Percentiles rank a stretch among this genome's conserved stretches.
Conservation (phyloP, 345 rosid species). For the Eucalyptus guilfoylei region DNA sequence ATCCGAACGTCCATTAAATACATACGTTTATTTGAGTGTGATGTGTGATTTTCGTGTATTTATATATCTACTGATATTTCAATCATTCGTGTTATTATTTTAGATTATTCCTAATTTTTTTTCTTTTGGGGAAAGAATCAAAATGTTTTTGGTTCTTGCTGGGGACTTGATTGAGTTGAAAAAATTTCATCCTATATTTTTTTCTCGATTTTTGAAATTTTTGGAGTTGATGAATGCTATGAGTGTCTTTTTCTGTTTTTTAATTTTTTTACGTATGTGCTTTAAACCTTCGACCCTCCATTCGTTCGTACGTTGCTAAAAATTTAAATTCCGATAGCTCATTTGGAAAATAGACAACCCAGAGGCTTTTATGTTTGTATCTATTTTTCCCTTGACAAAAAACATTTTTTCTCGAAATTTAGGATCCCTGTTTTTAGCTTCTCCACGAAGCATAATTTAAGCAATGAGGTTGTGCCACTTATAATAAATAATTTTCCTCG, state of each 20-base stretch:
- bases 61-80: fast-evolving
- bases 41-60: fast-evolving
- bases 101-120: too few species aligned
- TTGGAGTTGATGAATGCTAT: too few species aligned
- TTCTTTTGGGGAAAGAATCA: too few species aligned
- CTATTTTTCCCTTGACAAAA: neutral
- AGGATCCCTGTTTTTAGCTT: neutral
- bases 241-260: fast-evolving
- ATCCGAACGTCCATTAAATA: fast-evolving
- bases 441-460: neutral
- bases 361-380: too few species aligned
- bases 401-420: neutral
- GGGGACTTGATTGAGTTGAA: too few species aligned
- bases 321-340: too few species aligned
- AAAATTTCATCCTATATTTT: too few species aligned
- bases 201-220: too few species aligned
- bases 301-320: too few species aligned
- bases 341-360: neutral
- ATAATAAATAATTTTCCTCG: neutral
- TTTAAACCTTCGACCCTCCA: too few species aligned
- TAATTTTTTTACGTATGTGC: too few species aligned
- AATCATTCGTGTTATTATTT: fast-evolving
- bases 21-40: fast-evolving
- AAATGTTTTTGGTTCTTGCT: too few species aligned
- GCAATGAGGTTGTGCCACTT: neutral